Base-by-base conservation (phyloP, 768 basidiomycete species). In the Zangia roseola region DNA sequence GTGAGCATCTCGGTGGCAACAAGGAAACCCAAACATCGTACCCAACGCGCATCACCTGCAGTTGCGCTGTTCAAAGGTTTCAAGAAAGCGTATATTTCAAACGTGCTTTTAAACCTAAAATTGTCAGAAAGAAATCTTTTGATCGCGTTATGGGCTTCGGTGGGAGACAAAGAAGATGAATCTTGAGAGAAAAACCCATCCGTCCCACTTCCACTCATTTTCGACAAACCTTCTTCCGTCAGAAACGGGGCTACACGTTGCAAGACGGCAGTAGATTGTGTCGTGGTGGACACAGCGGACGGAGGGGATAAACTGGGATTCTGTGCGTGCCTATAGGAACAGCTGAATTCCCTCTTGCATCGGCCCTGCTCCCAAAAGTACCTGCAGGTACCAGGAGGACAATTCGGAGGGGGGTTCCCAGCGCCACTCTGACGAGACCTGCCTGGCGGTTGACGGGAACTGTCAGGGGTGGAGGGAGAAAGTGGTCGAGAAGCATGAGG, bases 51-150 rank as follows among this genome's bases (percentile, higher is more conserved):
- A 43, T 76, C 77, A 1, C 63, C 64, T 0, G 67, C 43, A 31
- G 67, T 72, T 2, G 74, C 71, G 40, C 73, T 77, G 17, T 53
- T 69, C 4, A 79, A 13, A 6, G 61, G 49, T 14, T 45, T 53
- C 50, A 69, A 42, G 49, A 83, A 84, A 1, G 69, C 65, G 55
- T 82, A 81, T 1, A 81, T 50, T 5, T 81, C 67, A 36, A 67
- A 68, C 0, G 75, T 65, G 1, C 35, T 63, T 2, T 50, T 54
- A 53, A 84, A 83, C 20, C 64, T 62, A 55, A 67, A 83, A 16
- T 61, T 49, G 45, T 80, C 76, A 10, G 24, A 43, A 10, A 81
- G 63, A 59, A 72, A 83, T 30, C 55, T 57, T 45, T 71, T 74
- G 31, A 84, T 53, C 10, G 57, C 47, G 30, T 72, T 72, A 31